Base-by-base conservation (phyloP, 371 early-diverging fungal species). In the Phascolomyces articulosus region DNA sequence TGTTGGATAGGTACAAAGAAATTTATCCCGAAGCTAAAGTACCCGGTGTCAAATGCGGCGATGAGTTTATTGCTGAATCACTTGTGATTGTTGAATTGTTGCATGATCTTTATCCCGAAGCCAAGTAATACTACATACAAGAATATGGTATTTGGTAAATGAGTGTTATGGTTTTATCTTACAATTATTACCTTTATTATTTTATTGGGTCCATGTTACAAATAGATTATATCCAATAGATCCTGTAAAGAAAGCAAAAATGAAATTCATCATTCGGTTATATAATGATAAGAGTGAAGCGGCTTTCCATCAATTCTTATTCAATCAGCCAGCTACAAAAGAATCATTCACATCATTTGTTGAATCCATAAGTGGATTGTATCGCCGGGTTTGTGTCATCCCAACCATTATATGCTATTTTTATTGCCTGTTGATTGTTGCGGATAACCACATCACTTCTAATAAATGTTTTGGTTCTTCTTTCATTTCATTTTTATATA, bases 51-150 rank as follows among this genome's bases (percentile, higher is more conserved):
- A 47, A 47, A 20, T 47, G 18, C 20, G 47, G 47, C 20, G 47
- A 47, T 6, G 47, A 8, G 6, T 11, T 47, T 7, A 47, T 85
- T 61, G 70, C 78, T 40, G 85, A 84, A 63, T 77, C 79, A 18
- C 54, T 79, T 24, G 72, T 84, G 11, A 75, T 84, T 40, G 70
- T 73, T 34, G 80, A 85, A 66, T 76, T 75, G 34, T 47, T 82
- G n/a, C 68, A 69, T 27, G 84, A 82, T 10, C 71, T 80, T 26
- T 75, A 40, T 23, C 53, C 40, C 38, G 26, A 49, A 31, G 62
- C 62, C 38, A 38, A 13, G 38, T 38, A 38, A n/a, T 38, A 38
- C 6, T 13, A 13, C 38, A 38, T 9, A 38, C 6, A 38, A 13
- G 13, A 9, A 38, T 38, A 38, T 38, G 6, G 13, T 38, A 38